phyloP scores from a whole-genome alignment of 192 early-diverging fungal species.

The Entomortierella chlamydospora region DNA sequence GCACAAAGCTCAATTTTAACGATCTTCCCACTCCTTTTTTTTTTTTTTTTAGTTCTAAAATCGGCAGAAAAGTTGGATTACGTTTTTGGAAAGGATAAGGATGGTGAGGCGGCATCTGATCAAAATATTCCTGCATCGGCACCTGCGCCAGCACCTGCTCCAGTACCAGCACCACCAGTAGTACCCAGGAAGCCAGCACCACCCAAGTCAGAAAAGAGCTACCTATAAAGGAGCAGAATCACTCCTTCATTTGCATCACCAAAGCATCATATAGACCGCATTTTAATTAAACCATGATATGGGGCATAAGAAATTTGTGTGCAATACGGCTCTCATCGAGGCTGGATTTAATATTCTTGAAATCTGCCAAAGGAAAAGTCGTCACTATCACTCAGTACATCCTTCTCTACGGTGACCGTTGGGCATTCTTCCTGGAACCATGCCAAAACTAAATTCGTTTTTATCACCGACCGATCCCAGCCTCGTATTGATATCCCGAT shows the following conservation, averaged over 20 bases:
- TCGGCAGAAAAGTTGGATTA: constrained; percentile 46
- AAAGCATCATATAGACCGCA: not conserved
- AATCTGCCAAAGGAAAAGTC: not conserved
- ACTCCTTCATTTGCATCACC: not conserved
- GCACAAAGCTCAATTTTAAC: too few relatives aligned
- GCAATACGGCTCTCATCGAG: too few relatives aligned
- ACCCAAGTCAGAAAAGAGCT: constrained; percentile 50
- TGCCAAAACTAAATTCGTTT: not conserved
- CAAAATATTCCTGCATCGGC: not conserved
- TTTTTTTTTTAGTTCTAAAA: constrained; percentile 20
- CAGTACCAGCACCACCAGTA: constrained; percentile 17
- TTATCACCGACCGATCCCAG: not conserved
- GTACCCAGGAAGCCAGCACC: constrained; percentile 44
- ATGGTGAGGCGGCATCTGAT: not conserved
- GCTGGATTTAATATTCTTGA: not conserved
- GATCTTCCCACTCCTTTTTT: too few relatives aligned
- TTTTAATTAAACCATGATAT: not conserved
- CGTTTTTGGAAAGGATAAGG: constrained; percentile 39
- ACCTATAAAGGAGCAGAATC: constrained; percentile 11
- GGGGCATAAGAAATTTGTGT: too few relatives aligned
- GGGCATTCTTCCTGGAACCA: constrained; percentile 17
- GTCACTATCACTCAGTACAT: not conserved
- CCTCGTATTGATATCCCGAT: not conserved
- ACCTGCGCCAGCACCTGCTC: not conserved
- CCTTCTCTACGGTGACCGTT: not conserved